Conservation (phyloP, 2,329 filamentous ascomycete species). For the Colletotrichum melonis region DNA sequence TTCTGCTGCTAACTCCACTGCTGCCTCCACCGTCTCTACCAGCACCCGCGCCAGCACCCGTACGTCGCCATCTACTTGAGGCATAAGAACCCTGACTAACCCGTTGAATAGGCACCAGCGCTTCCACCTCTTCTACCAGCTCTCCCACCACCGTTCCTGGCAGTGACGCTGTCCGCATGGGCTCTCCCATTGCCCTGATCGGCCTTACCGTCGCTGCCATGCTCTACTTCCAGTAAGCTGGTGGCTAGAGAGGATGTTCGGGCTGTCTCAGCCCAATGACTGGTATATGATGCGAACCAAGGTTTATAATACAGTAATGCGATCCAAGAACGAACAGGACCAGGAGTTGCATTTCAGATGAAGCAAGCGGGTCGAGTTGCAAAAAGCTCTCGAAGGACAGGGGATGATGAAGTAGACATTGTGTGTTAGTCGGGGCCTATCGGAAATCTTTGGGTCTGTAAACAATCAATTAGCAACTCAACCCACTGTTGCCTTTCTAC, state of each 20-base stretch:
- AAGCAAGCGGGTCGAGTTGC: constrained; percentile 21
- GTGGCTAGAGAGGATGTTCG: neutral
- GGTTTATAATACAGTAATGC: constrained; percentile 35
- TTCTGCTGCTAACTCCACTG: constrained; percentile 34
- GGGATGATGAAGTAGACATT: neutral
- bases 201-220: constrained; percentile 52
- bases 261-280: neutral
- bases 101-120: constrained; percentile 35
- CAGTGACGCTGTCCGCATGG: constrained; percentile 40
- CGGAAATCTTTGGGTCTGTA: constrained; percentile 17
- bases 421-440: constrained; percentile 13
- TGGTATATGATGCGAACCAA: constrained; percentile 32
- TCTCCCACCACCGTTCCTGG: constrained; percentile 45
- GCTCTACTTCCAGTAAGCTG: constrained; percentile 54
- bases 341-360: constrained; percentile 27
- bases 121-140: constrained; percentile 47
- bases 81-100: constrained; percentile 23
- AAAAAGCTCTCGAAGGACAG: constrained; percentile 2
- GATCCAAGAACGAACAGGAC: constrained; percentile 31
- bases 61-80: neutral
- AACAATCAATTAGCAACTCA: constrained; percentile 17
- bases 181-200: constrained; percentile 54
- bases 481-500: constrained; percentile 7
- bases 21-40: constrained; percentile 32
- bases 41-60: constrained; percentile 34